phyloP scores from a whole-genome alignment of 2,329 filamentous ascomycete species.

The Phoma herbarum region DNA sequence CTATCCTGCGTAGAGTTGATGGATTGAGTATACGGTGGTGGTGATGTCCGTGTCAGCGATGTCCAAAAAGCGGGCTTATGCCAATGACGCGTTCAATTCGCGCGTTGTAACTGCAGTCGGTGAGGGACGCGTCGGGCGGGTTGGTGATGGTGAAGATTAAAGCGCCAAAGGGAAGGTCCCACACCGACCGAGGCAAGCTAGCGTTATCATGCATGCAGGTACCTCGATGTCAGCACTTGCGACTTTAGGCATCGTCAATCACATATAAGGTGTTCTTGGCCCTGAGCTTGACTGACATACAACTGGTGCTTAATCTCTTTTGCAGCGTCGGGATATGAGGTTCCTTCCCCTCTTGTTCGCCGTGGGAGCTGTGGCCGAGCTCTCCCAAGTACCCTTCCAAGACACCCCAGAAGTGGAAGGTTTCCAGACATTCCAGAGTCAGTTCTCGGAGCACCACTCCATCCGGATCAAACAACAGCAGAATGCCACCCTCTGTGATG shows the following conservation, averaged over 20 bases:
- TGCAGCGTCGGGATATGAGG: not conserved
- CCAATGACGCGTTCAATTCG: conserved; percentile 12
- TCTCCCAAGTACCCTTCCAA: conserved; percentile 44
- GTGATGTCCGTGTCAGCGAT: not conserved
- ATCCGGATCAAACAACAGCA: conserved; percentile 48
- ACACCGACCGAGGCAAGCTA: not conserved
- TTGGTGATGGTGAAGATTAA: conserved; percentile 16
- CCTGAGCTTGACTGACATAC: not conserved
- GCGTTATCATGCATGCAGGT: conserved; percentile 1
- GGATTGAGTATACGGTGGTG: no score
- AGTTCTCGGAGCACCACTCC: conserved; percentile 44
- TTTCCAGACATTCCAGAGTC: conserved; percentile 45
- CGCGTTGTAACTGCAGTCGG: conserved; percentile 1
- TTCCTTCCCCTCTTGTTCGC: conserved; percentile 7
- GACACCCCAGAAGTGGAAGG: conserved; percentile 38
- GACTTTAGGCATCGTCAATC: conserved; percentile 5
- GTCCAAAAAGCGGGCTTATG: conserved; percentile 1
- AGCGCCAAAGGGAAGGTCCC: conserved; percentile 8
- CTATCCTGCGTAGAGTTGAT: not conserved
- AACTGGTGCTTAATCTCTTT: not conserved
- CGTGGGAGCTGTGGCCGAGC: conserved; percentile 15
- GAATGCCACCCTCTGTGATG: conserved; percentile 45
- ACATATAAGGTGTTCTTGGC: conserved; percentile 1
- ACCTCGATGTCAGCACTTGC: conserved; percentile 13
- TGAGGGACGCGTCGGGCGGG: conserved; percentile 7